Conservation (phyloP, 2,329 filamentous ascomycete genomes). For the Aspergillus sp. region DNA sequence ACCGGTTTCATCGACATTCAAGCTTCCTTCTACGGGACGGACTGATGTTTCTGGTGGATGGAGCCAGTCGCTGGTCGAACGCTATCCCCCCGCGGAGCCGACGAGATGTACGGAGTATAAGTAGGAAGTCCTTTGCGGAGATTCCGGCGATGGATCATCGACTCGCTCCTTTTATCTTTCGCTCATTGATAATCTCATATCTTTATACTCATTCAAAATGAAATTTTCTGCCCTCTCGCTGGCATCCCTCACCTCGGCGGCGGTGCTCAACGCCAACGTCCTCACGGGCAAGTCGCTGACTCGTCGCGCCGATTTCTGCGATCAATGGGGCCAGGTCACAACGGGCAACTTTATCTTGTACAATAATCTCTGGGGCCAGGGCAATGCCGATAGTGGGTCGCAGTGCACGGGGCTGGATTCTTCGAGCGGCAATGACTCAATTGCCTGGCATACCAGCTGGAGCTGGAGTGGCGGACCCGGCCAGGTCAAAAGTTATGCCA, state of each 20-base stretch:
- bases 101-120: background rate
- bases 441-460: conserved; percentile 47
- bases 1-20: background rate
- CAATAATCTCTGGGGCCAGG: conserved; percentile 53
- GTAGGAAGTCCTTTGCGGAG: background rate
- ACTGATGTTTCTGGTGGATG: conserved; percentile 4
- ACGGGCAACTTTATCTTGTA: conserved; percentile 49
- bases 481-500: conserved; percentile 49
- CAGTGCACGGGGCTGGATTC: conserved; percentile 45
- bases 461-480: conserved; percentile 40
- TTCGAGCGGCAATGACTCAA: conserved; percentile 26
- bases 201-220: conserved; percentile 20
- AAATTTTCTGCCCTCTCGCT: conserved; percentile 22
- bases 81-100: background rate
- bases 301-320: conserved; percentile 38
- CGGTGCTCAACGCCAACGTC: background rate
- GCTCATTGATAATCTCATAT: background rate
- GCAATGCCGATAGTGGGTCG: conserved; percentile 32
- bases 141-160: background rate
- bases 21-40: background rate
- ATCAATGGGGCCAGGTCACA: conserved; percentile 36
- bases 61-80: background rate
- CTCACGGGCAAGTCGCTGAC: conserved; percentile 15
- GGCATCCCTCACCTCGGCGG: conserved; percentile 22
- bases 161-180: background rate